Percentiles rank a stretch among this genome's conserved stretches.
Evolutionary conservation across 2,329 filamentous ascomycete species (phyloP).

Genomic region (Parasarocladium wereldwijsianum): DNA sequence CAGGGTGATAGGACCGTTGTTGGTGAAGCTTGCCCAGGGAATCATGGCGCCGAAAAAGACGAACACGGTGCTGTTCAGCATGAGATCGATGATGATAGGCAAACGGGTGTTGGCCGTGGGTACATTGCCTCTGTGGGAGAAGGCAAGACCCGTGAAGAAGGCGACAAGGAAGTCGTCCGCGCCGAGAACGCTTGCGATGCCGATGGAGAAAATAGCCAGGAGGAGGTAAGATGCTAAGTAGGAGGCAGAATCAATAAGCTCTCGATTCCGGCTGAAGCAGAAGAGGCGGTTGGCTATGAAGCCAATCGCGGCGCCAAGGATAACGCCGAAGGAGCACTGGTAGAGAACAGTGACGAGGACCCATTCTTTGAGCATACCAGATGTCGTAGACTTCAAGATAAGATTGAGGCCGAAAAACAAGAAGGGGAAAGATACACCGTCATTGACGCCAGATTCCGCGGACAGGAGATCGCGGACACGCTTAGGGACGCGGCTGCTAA

Average conservation of each 20-base stretch:
- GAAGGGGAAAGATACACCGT: constrained; percentile 43
- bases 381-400: neutral
- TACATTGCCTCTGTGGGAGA: constrained; percentile 22
- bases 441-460: constrained; percentile 40
- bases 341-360: constrained; percentile 40
- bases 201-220: constrained; percentile 35
- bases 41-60: constrained; percentile 37
- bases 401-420: constrained; percentile 27
- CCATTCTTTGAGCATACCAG: constrained; percentile 22
- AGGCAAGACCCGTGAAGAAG: constrained; percentile 27
- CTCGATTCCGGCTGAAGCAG: constrained; percentile 20
- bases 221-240: constrained; percentile 31
- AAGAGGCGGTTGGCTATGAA: constrained; percentile 26
- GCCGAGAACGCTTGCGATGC: constrained; percentile 36
- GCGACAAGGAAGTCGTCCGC: constrained; percentile 42
- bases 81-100: constrained; percentile 25
- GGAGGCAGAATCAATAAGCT: constrained; percentile 35
- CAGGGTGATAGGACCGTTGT: constrained; percentile 31
- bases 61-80: constrained; percentile 40
- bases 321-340: constrained; percentile 32
- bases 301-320: constrained; percentile 32
- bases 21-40: constrained; percentile 34
- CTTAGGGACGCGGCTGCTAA: constrained; percentile 40
- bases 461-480: constrained; percentile 42
- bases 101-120: constrained; percentile 36